Base-by-base conservation (phyloP, 139 green algal species). In the Asterochloris erici region DNA sequence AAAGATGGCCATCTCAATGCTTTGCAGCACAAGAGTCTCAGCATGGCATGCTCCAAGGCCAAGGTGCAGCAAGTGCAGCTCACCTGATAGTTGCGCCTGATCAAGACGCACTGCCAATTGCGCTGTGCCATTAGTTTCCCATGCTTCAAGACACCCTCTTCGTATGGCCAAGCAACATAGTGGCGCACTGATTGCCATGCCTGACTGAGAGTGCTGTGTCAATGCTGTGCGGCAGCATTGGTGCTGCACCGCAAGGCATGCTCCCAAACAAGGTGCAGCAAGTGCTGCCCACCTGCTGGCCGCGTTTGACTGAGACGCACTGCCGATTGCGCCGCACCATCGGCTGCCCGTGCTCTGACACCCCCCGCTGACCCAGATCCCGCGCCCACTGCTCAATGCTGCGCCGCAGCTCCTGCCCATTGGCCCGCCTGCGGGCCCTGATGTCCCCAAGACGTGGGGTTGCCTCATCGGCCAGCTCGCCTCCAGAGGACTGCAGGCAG, bases 301-400 rank as follows among this genome's bases (percentile, higher is more conserved):
- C 91, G 0, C 84, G 81, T 73, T 90, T 88, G 26, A 95, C 79
- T 28, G 89, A 81, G 21, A 91, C 77, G 73, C 90, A 93, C 71
- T 82, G 70, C 38, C 91, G 75, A 61, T 88, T 86, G 26, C 90
- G 76, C 24, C 90, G 79, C 38, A 92, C n/a, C 15, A 90, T 84
- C 15, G 89, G 85, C 82, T 90, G 82, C 63, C n/a, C 79, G 17
- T 87, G 84, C 81, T 97, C 93, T 14, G 86, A 87, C 0, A 87
- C 87, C 63, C 91, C 91, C 26, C 83, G 82, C 14, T 68, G 29
- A 73, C 84, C 78, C 82, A 93, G 77, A 77, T 79, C 28, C 15
- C 88, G 86, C 17, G 88, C 86, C 90, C 85, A 88, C 23, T 82
- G 66, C 16, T 91, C 86, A 79, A 94, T 84, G n/a, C 84, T 60